Evolutionary conservation across 2,329 filamentous ascomycete species (phyloP).

Genomic region (Colletotrichum navitas): DNA sequence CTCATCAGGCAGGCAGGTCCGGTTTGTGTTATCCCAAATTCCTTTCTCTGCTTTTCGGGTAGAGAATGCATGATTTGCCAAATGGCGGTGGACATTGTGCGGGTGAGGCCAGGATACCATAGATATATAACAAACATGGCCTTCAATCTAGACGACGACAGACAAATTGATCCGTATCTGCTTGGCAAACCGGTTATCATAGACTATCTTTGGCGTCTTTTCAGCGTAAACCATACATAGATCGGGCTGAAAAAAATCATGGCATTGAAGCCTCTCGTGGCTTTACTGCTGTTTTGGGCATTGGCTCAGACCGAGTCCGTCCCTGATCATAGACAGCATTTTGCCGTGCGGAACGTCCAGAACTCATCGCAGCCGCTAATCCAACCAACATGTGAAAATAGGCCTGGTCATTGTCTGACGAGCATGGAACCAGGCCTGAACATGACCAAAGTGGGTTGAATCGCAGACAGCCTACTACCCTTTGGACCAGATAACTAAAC

Average conservation of each 20-base stretch:
- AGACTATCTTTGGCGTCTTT: too few species aligned
- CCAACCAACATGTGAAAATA: not conserved
- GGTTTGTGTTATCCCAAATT: not conserved
- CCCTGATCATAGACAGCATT: not conserved
- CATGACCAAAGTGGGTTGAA: not conserved
- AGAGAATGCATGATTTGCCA: not conserved
- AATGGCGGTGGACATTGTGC: not conserved
- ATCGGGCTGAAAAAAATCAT: not conserved
- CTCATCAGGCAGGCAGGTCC: not conserved
- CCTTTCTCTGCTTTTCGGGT: not conserved
- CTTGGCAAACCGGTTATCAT: too few species aligned
- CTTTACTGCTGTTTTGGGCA: not conserved
- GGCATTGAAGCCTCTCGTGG: not conserved
- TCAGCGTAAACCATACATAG: too few species aligned
- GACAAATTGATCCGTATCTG: not conserved
- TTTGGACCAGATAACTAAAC: not conserved
- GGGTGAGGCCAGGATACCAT: not conserved
- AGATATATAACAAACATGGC: not conserved
- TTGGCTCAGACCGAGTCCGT: not conserved
- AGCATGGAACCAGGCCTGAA: too few species aligned
- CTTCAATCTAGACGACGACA: not conserved
- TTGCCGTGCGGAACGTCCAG: not conserved
- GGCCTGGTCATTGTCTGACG: not conserved
- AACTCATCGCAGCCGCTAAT: not conserved
- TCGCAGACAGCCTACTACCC: too few species aligned